Evolutionary conservation across 2,329 filamentous ascomycete genomes (phyloP).

Genomic region (Penicillium sp.): DNA sequence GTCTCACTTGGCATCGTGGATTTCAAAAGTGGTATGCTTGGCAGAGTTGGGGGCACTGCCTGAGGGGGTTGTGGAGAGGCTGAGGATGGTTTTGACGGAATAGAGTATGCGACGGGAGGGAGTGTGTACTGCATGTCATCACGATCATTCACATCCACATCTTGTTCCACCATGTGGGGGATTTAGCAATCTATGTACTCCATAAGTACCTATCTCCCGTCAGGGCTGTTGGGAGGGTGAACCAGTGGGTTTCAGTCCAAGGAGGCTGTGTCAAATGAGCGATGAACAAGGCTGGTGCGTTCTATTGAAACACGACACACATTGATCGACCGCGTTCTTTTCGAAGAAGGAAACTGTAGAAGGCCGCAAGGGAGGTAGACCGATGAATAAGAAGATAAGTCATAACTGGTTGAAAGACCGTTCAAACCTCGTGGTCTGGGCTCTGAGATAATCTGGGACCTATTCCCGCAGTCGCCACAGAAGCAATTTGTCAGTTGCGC

Average conservation of each 20-base stretch:
- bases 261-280: constrained; percentile 15
- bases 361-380: no score
- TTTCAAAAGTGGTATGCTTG: background rate
- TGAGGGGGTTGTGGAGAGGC: background rate
- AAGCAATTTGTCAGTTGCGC: no score
- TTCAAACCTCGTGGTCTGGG: background rate
- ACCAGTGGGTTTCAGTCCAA: constrained; percentile 1
- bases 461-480: background rate
- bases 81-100: background rate
- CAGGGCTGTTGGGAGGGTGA: background rate
- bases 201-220: background rate
- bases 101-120: background rate
- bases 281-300: constrained; percentile 15
- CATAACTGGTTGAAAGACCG: background rate
- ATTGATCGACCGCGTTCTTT: background rate
- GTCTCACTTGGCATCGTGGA: background rate
- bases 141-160: background rate
- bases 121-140: background rate
- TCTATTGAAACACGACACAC: constrained; percentile 18
- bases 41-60: background rate
- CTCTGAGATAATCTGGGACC: background rate
- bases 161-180: background rate
- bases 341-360: background rate
- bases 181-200: background rate
- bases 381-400: background rate